Evolutionary conservation across 1,284 basidiomycete genomes (phyloP).

Genomic region (Trichosporon sp.): DNA sequence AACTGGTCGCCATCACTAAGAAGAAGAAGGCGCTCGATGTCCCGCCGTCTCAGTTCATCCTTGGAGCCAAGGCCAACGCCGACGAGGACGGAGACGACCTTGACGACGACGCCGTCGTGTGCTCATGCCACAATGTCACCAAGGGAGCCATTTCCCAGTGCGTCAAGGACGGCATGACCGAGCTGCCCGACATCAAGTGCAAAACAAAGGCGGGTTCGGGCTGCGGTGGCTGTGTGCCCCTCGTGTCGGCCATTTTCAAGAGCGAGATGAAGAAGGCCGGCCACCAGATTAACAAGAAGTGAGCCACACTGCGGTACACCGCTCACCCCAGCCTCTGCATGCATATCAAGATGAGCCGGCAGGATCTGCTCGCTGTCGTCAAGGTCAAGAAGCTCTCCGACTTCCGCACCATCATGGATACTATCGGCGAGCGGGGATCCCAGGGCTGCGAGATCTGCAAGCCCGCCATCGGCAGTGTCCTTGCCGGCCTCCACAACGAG

Average conservation of each 20-base stretch:
- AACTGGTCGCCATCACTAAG: constrained; percentile 70
- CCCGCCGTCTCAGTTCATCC: constrained; percentile 60
- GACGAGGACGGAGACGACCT: constrained; percentile 66
- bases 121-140: constrained; percentile 61
- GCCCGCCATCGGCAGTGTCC: constrained; percentile 68
- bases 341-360: constrained; percentile 70
- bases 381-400: constrained; percentile 68
- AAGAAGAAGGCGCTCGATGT: constrained; percentile 60
- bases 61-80: constrained; percentile 69
- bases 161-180: constrained; percentile 62
- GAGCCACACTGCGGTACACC: no score
- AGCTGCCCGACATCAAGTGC: constrained; percentile 61
- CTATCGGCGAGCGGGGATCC: constrained; percentile 61
- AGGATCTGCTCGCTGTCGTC: constrained; percentile 70
- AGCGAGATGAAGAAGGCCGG: no score
- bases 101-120: constrained; percentile 73
- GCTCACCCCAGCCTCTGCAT: constrained; percentile 61
- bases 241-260: no score
- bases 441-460: constrained; percentile 75
- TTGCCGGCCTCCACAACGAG: constrained; percentile 67
- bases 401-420: constrained; percentile 64
- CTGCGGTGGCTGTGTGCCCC: no score
- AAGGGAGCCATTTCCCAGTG: constrained; percentile 66
- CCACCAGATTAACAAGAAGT: no score
- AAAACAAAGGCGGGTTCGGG: background rate